Base-by-base conservation (phyloP, 345 rosid genomes). In the Eucalyptus sp. region DNA sequence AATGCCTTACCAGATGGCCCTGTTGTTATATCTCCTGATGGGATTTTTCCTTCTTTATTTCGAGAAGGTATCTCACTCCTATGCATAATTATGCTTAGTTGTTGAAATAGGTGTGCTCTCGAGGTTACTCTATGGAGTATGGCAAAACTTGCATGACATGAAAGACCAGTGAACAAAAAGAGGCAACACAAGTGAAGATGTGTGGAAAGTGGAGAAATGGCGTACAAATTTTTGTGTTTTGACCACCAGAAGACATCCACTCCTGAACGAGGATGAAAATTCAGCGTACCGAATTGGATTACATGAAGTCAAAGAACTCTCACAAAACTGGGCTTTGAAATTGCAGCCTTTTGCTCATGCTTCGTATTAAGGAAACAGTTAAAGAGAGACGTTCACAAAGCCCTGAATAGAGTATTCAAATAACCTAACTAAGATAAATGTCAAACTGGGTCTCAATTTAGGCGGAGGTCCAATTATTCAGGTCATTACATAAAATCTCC, bases 1-100 rank as follows among this genome's bases (percentile, higher is more conserved):
- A 94, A 93, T 90, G 96, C 96, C 88, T 94, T 98, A 88, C 99
- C 99, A 27, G 98, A 98, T 89, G 99, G 99, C 31, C 99, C 99
- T 25, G 96, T 96, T 90, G 97, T 98, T 87, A 97, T 98, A 90
- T 98, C 99, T 86, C 98, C 99, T 2, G 99, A 98, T 91, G 99
- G 99, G 20, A 93, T 98, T 89, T 95, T 98, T 92, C 98, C 99
- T 68, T 98, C 99, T 51, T 87, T 98, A 87, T 95, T 88, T 91
- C 96, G 99, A 56, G 99, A 98, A 95, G 99, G 99, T 98, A 94
- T 76, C 8, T 20, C 27, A 4, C 29, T 37, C 48, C 48, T 76
- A 10, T 76, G 83, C 68, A 31, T 52, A 18, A 17, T 54, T 51
- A 86, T 52, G 46, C 44, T 37, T 54, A 86, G 48, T 56, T 33